Evolutionary conservation across 306 rosid genomes (phyloP).

Genomic region (Lablab purpureus): DNA sequence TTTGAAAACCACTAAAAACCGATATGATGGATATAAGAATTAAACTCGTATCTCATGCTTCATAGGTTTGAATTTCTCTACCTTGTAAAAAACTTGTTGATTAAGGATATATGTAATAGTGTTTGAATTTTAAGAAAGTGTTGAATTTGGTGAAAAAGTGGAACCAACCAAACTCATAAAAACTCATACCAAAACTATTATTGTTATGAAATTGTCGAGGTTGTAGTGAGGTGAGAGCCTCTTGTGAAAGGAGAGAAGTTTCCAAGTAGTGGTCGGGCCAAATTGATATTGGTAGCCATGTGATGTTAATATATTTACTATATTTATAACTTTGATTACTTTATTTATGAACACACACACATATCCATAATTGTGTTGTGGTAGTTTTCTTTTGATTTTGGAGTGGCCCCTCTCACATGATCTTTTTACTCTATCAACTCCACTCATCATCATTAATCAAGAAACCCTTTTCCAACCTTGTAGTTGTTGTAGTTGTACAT

Average conservation of each 20-base stretch:
- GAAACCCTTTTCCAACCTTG: constrained; percentile 51
- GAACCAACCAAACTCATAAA: too few relatives aligned
- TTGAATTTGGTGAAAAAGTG: too few relatives aligned
- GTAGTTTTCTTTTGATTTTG: constrained; percentile 34
- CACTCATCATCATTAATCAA: constrained; percentile 46
- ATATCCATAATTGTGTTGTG: constrained; percentile 29
- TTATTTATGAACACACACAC: constrained; percentile 1
- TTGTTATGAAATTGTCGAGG: too few relatives aligned
- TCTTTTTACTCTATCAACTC: constrained; percentile 44
- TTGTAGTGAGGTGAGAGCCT: too few relatives aligned
- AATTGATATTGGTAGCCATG: constrained; percentile 46
- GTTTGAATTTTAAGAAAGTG: too few relatives aligned
- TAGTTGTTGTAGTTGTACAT: neutral
- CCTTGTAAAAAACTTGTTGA: too few relatives aligned
- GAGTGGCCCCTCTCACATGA: constrained; percentile 42
- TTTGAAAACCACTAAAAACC: too few relatives aligned
- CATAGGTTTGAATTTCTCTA: too few relatives aligned
- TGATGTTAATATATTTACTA: constrained; percentile 40
- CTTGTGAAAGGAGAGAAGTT: neutral
- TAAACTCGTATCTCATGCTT: too few relatives aligned
- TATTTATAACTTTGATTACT: constrained; percentile 30
- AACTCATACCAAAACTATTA: too few relatives aligned
- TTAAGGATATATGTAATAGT: too few relatives aligned
- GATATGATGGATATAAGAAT: too few relatives aligned
- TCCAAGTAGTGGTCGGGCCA: constrained; percentile 36